Evolutionary conservation across 1,284 basidiomycete species (phyloP).

Genomic region (Cutaneotrichosporon cutaneum): DNA sequence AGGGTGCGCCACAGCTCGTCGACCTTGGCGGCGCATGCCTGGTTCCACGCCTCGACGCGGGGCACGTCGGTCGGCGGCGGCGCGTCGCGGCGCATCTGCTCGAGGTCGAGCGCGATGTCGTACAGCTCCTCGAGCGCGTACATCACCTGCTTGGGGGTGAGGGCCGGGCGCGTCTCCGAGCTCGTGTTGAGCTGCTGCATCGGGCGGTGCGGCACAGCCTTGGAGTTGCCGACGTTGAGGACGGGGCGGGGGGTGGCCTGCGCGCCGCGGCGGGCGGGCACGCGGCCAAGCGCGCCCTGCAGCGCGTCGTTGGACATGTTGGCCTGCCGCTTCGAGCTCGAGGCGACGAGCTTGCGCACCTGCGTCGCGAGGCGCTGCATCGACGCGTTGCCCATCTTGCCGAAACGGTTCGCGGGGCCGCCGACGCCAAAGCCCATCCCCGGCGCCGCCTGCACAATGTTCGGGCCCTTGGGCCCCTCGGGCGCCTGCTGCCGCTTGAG

Average conservation of each 20-base stretch:
- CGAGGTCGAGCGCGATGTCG: conserved; percentile 77
- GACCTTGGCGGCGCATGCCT: conserved; percentile 61
- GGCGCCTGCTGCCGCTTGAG: conserved; percentile 70
- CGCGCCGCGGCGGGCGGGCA: conserved; percentile 62
- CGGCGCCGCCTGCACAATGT: conserved; percentile 69
- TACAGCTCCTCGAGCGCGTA: conserved; percentile 82
- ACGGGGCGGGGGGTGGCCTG: conserved; percentile 88
- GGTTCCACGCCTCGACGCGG: conserved; percentile 66
- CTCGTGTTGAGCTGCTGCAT: conserved; percentile 41
- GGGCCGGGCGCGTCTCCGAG: conserved; percentile 60
- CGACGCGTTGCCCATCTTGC: conserved; percentile 68
- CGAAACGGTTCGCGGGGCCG: conserved; percentile 57
- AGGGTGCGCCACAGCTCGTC: conserved; percentile 77
- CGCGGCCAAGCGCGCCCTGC: conserved; percentile 95
- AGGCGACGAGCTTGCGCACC: conserved; percentile 93
- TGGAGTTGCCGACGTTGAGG: conserved; percentile 66
- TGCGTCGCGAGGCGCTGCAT: conserved; percentile 98
- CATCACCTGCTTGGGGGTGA: conserved; percentile 75
- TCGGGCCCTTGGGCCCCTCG: conserved; percentile 12
- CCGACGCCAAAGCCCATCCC: conserved; percentile 79
- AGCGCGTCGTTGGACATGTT: conserved; percentile 59
- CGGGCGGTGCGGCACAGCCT: conserved; percentile 55
- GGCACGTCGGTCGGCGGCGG: conserved; percentile 57
- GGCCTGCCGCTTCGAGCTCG: conserved; percentile 79
- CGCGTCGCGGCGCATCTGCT: conserved; percentile 79